Percentiles rank a stretch among this genome's conserved stretches.
Conservation (phyloP, 202 grass and related monocot species). For the Schoenoplectus tabernaemontani region DNA sequence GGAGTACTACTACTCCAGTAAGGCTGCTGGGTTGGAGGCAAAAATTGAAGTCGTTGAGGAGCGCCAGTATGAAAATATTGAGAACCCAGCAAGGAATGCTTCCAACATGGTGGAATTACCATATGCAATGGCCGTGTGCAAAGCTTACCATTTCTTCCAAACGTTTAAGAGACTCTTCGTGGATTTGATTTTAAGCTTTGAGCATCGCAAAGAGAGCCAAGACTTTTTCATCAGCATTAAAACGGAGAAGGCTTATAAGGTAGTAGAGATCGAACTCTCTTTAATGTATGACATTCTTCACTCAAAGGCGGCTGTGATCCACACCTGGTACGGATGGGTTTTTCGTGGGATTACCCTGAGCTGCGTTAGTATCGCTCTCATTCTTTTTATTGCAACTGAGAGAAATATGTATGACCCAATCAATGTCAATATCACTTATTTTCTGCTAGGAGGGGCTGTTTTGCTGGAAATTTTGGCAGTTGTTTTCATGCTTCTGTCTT, state of each 20-base stretch:
- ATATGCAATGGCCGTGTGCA: background rate
- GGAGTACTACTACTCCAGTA: constrained; percentile 34
- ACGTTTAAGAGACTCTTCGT: constrained; percentile 45
- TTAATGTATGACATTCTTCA: constrained; percentile 47
- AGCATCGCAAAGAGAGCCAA: constrained; percentile 36
- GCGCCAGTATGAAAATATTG: background rate
- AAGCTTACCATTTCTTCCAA: constrained; percentile 27
- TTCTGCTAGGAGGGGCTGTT: constrained; percentile 35
- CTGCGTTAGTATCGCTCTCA: background rate
- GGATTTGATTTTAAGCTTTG: constrained; percentile 51
- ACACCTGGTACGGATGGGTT: constrained; percentile 15
- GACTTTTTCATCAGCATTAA: constrained; percentile 24
- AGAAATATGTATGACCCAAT: background rate
- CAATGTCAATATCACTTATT: constrained; percentile 1
- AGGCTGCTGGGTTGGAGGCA: constrained; percentile 15
- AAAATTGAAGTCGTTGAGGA: constrained; percentile 21
- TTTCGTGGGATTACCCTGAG: constrained; percentile 20
- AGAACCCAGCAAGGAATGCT: background rate
- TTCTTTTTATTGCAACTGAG: background rate
- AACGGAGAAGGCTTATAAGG: constrained; percentile 26
- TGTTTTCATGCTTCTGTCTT: constrained; percentile 16
- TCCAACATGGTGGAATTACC: background rate
- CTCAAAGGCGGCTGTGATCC: constrained; percentile 33
- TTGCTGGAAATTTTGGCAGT: constrained; percentile 25
- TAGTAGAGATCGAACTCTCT: constrained; percentile 40